Conservation (phyloP, 1,139 yeast species). For the Geotrichum klebahnii region DNA sequence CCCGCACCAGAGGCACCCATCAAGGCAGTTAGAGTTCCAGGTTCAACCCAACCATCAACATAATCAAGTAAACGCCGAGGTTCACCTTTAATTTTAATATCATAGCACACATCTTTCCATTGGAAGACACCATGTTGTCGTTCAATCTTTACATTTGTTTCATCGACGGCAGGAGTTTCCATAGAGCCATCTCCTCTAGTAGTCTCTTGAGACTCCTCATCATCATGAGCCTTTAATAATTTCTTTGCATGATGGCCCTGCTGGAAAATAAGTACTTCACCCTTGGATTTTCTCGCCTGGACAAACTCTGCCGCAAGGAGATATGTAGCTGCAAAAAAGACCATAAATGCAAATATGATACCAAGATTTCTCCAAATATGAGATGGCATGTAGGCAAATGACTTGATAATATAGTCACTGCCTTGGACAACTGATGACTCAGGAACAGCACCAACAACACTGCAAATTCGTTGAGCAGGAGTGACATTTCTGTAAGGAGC, state of each 20-base stretch:
- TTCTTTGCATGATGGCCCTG: slow-evolving; percentile 47
- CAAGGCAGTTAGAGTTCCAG: slow-evolving; percentile 56
- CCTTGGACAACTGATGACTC: slow-evolving; percentile 45
- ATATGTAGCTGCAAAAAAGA: slow-evolving; percentile 38
- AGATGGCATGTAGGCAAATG: slow-evolving; percentile 39
- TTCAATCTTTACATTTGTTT: slow-evolving; percentile 31
- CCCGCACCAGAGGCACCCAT: slow-evolving; percentile 71
- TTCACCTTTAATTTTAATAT: slow-evolving; percentile 48
- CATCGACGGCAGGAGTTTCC: slow-evolving; percentile 40
- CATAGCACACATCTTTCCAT: slow-evolving; percentile 47
- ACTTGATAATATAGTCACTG: slow-evolving; percentile 39
- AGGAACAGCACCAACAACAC: slow-evolving; percentile 41
- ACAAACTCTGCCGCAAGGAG: slow-evolving; percentile 39
- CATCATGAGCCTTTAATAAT: no score
- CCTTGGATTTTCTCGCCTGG: slow-evolving; percentile 40
- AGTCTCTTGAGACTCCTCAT: slow-evolving; percentile 40
- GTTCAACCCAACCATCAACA: slow-evolving; percentile 59
- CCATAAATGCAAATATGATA: slow-evolving; percentile 37
- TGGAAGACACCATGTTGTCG: slow-evolving; percentile 44
- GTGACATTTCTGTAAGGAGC: slow-evolving; percentile 40
- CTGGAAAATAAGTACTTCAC: slow-evolving; percentile 42
- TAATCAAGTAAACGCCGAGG: slow-evolving; percentile 46
- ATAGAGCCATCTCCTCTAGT: slow-evolving; percentile 46
- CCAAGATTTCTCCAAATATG: slow-evolving; percentile 43
- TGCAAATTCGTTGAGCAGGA: slow-evolving; percentile 42